Evolutionary conservation across 352 stramenopile genomes (phyloP), one percentile per base, ranked within the genome.

Genomic region (Stephanocyclus meneghinianus): DNA sequence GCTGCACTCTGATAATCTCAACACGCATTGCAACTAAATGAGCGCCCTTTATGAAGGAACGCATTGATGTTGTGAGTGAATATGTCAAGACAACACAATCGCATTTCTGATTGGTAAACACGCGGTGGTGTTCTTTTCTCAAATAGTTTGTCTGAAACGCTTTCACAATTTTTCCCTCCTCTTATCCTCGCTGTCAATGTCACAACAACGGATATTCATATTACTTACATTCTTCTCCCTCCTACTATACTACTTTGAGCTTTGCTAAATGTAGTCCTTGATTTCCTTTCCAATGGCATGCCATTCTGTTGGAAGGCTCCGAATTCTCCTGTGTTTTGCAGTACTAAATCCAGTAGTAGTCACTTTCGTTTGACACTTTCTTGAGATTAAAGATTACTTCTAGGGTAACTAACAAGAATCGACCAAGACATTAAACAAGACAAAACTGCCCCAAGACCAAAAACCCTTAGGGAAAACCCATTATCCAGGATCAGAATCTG

Each of bases 1-100:
- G n/a, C 13, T 48, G 8, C 11, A 59, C 8, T 29, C 47, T 71
- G 21, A 60, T 29, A 15, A 71, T 53, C n/a, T 71, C 44, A 21
- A 45, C 10, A 32, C 60, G 26, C 11, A 18, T 59, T 48, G 62
- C 44, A 30, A 71, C 30, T 29, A 71, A 47, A 11, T 55, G 42
- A 48, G 62, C 62, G 0, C 45, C 1, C 8, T 44, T 4, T 44
- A 18, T 68, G 16, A 18, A 42, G 13, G 26, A 62, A n/a, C 8
- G 40, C 53, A 62, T n/a, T 62, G 50, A n/a, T 5, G 50, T 62
- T 62, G 6, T 16, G 2, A 53, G n/a, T 53, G 13, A 53, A 53
- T 53, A 21, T 53, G 13, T 53, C n/a, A 53, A 1, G 11, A 21
- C 13, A 21, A 8, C 53, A 32, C 35, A 40, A 8, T 59, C 4